A percentile compares a stretch with the other conserved stretches of the same genome.
Evolutionary conservation across 106 monocot species (phyloP).

Genomic region (Alisma plantagoaquatica): DNA sequence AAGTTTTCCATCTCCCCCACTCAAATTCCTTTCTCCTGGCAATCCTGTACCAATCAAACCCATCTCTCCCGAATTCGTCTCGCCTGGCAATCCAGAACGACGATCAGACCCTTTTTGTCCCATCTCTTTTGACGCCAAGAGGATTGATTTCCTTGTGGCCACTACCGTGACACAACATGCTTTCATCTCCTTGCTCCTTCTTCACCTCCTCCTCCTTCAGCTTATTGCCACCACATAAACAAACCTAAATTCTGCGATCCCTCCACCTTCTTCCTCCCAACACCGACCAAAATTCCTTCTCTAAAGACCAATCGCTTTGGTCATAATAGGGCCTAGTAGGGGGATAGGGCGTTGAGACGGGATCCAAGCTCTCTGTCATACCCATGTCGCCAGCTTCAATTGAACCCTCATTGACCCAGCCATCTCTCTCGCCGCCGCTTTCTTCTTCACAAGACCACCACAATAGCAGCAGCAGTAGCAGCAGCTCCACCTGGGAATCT

Average conservation of each 20-base stretch:
- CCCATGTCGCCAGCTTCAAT: neutral
- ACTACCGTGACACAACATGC: too few relatives aligned
- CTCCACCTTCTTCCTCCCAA: neutral
- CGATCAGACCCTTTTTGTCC: neutral
- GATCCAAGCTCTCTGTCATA: neutral
- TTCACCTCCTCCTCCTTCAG: neutral
- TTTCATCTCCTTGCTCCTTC: neutral
- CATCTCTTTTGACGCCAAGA: neutral
- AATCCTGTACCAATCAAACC: neutral
- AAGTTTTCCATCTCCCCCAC: neutral
- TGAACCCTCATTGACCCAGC: neutral
- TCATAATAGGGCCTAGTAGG: neutral
- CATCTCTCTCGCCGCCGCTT: too few relatives aligned
- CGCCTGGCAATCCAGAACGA: neutral
- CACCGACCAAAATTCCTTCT: too few relatives aligned
- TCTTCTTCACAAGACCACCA: too few relatives aligned
- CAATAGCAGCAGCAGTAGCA: neutral
- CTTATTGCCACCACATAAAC: neutral
- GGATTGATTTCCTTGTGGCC: too few relatives aligned
- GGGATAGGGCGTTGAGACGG: neutral
- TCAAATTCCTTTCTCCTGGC: neutral
- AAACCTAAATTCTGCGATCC: neutral
- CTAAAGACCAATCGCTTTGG: too few relatives aligned
- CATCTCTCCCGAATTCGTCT: neutral
- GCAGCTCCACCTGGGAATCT: neutral